phyloP scores from a whole-genome alignment of 257 asterid species.

The Fraxinus anomala region DNA sequence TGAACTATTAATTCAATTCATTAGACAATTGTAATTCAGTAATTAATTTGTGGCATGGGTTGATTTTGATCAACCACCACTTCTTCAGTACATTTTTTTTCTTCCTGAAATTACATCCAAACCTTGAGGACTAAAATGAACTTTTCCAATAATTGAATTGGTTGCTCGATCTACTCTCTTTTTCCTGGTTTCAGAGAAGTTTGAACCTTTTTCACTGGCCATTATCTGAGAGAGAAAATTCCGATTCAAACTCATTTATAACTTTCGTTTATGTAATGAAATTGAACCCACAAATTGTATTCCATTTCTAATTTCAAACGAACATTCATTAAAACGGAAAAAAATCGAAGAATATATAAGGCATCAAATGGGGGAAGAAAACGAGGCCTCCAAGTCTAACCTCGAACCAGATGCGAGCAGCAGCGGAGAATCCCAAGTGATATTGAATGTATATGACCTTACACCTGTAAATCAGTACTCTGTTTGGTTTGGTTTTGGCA shows the following conservation, averaged over 20 bases:
- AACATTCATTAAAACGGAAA: background rate
- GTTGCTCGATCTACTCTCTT: background rate
- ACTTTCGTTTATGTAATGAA: background rate
- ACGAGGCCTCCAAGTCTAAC: conserved; percentile 23
- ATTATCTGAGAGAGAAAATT: background rate
- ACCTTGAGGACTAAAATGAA: background rate
- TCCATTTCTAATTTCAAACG: background rate
- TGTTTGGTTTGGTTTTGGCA: conserved; percentile 53
- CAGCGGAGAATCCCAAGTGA: conserved; percentile 38
- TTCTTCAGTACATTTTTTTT: too few relatives aligned
- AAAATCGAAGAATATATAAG: background rate
- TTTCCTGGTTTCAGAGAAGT: conserved; percentile 15
- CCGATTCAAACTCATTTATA: background rate
- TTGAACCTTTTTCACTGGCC: conserved; percentile 20
- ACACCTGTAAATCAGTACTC: conserved; percentile 45
- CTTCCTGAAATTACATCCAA: too few relatives aligned
- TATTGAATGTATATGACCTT: conserved; percentile 54
- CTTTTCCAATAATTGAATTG: background rate
- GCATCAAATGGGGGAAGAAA: conserved; percentile 43
- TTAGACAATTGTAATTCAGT: too few relatives aligned
- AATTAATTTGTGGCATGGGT: too few relatives aligned
- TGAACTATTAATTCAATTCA: too few relatives aligned
- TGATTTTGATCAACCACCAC: too few relatives aligned
- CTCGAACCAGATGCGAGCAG: conserved; percentile 20
- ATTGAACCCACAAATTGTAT: background rate